These are phyloP conservation scores for Boehmeria nivea DNA, from an alignment of 306 rosid species.

Conservation along the genomic window DNA sequence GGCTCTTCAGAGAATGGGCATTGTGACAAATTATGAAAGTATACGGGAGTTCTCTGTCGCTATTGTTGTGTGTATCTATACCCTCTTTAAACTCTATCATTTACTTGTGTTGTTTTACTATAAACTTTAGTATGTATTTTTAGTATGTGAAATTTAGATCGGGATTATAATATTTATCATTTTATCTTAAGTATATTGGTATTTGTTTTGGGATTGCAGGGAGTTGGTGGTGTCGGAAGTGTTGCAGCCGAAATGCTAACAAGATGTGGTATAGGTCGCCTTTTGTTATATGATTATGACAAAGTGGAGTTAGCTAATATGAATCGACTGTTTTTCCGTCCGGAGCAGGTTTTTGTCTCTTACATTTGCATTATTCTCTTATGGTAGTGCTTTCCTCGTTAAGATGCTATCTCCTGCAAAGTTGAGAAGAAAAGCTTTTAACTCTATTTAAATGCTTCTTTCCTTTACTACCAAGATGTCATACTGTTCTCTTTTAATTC, in stretches of 20 bases:
- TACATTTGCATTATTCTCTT: constrained; percentile 2
- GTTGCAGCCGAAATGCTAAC: constrained; percentile 99
- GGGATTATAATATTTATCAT: background rate
- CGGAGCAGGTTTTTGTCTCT: constrained; percentile 64
- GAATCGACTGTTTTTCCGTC: constrained; percentile 96
- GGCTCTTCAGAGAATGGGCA: constrained; percentile 99
- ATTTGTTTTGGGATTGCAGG: constrained; percentile 48
- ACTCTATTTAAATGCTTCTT: background rate
- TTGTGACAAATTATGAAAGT: constrained; percentile 86
- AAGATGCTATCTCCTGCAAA: constrained; percentile 6
- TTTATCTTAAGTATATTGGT: background rate
- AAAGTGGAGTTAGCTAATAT: constrained; percentile 98
- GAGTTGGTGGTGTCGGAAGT: constrained; percentile 96
- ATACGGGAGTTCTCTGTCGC: constrained; percentile 93
- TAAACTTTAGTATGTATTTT: background rate
- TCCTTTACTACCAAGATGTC: no score
- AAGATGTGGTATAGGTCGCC: constrained; percentile 97
- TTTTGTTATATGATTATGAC: constrained; percentile 92
- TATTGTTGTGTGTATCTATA: constrained; percentile 80
- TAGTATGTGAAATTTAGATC: background rate
- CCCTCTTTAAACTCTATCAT: constrained; percentile 25
- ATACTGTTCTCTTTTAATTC: no score
- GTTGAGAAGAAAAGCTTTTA: constrained; percentile 9
- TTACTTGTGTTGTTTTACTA: constrained; percentile 1
- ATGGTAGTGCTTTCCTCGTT: constrained; percentile 2